Evolutionary conservation across 805 yeast genomes (phyloP), one percentile per base, ranked within the genome.

Genomic region (Ogataea salicorniae): DNA sequence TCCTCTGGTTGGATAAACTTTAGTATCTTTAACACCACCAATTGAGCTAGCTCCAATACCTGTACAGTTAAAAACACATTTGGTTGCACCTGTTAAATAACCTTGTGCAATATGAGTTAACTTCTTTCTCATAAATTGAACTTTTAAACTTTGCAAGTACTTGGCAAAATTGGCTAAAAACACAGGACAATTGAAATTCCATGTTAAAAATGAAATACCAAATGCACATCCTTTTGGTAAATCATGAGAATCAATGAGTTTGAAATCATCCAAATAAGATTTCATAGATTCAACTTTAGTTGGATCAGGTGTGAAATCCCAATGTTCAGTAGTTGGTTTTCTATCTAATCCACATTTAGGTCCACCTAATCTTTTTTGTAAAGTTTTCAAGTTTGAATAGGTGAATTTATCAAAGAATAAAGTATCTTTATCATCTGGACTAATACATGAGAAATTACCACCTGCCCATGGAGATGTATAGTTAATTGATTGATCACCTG

Each of bases 391-490:
- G 56, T 76, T 71, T 20, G 69, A 59, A 60, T 81, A 85, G 2
- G 89, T 81, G 55, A 67, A 70, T 58, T 73, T 74, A 58, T 84
- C 91, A 55, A 69, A 80, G 4, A 59, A 60, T 44, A 82, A 56
- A 0, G 77, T 70, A n/a, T 66, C 71, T 2, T 63, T 63, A 53
- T 81, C 86, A 49, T 75, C 72, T 2, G 82, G 85, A 0, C 87
- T 75, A 41, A 84, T 82, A 51, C 77, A 71, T 3, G 81, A 74
- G 57, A 79, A 79, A 59, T 80, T 79, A 7, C 81, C 84, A 23
- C 84, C 84, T 0, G 95, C 95, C 77, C 84, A 84, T 0, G 95
- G 95, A 0, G 91, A 84, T 1, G 95, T 81, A 63, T 83, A 87
- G 43, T 77, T 71, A 48, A 78, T 77, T 4, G 89, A 80, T 53